A percentile compares a stretch with the other conserved stretches of the same genome.
Evolutionary conservation across 495 filamentous ascomycete genomes (phyloP).

Genomic region (Aspergillus campestris): DNA sequence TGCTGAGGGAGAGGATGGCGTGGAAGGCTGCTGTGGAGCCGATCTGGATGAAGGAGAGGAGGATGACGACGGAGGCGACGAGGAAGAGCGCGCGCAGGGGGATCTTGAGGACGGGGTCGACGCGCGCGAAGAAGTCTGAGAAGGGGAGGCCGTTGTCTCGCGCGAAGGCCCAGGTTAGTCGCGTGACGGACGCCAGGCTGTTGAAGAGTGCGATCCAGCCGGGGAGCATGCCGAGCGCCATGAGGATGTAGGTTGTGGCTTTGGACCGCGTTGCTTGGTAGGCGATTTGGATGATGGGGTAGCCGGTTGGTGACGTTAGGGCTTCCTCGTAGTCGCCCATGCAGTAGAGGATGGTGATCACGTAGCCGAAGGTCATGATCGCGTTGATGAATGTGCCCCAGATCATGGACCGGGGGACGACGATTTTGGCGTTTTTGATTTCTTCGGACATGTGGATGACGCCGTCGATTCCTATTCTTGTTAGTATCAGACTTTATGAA

Average conservation of each 20-base stretch:
- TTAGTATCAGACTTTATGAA: background rate
- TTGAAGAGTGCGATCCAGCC: slow-evolving; percentile 39
- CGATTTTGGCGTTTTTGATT: slow-evolving; percentile 32
- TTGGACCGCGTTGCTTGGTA: slow-evolving; percentile 39
- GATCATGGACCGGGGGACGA: slow-evolving; percentile 34
- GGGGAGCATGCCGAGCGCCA: slow-evolving; percentile 32
- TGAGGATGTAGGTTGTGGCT: slow-evolving; percentile 34
- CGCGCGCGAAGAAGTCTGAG: slow-evolving; percentile 37
- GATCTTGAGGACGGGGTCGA: slow-evolving; percentile 33
- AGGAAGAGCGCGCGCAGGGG: slow-evolving; percentile 41
- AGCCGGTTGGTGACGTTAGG: slow-evolving; percentile 30
- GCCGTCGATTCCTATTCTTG: slow-evolving; percentile 22
- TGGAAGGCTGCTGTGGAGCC: slow-evolving; percentile 40
- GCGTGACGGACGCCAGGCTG: slow-evolving; percentile 42
- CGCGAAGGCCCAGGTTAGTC: slow-evolving; percentile 53
- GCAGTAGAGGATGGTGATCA: slow-evolving; percentile 34
- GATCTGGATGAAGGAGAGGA: slow-evolving; percentile 45
- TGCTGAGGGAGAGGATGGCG: slow-evolving; percentile 41
- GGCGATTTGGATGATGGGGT: slow-evolving; percentile 47
- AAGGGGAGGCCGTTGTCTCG: slow-evolving; percentile 52
- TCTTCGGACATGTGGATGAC: slow-evolving; percentile 37
- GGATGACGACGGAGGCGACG: slow-evolving; percentile 21
- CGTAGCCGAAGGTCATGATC: slow-evolving; percentile 31
- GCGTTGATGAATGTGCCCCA: slow-evolving; percentile 33
- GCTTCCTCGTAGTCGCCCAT: slow-evolving; percentile 31